Evolutionary conservation across 1,284 basidiomycete species (phyloP).

Genomic region (Irpex sp.): DNA sequence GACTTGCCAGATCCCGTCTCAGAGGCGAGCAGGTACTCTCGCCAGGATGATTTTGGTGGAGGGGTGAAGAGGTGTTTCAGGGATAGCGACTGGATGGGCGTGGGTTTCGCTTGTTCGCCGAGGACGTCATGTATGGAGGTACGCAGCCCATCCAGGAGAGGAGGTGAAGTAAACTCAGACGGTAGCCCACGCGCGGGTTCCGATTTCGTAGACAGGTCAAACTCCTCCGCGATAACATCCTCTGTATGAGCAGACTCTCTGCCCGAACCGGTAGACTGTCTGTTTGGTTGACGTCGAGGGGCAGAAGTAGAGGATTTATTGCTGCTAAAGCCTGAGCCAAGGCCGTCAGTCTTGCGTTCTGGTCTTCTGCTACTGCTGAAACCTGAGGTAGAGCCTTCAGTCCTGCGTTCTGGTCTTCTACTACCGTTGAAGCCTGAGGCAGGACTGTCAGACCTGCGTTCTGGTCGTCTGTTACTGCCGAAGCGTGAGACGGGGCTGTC

Average conservation of each 20-base stretch:
- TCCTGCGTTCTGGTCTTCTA: too few species aligned
- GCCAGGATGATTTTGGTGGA: conserved; percentile 32
- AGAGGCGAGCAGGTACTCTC: conserved; percentile 71
- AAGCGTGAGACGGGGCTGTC: too few species aligned
- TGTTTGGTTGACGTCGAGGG: not conserved
- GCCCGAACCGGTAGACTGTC: not conserved
- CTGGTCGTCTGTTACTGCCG: too few species aligned
- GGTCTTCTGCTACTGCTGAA: not conserved
- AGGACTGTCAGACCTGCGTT: too few species aligned
- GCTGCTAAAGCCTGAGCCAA: not conserved
- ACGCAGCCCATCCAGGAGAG: conserved; percentile 61
- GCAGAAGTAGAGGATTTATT: not conserved
- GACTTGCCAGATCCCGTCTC: conserved; percentile 92
- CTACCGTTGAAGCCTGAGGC: too few species aligned
- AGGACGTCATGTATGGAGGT: conserved; percentile 52
- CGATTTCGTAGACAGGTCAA: conserved; percentile 31
- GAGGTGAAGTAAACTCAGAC: conserved; percentile 57
- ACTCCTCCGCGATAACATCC: conserved; percentile 36
- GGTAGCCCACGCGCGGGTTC: conserved; percentile 24
- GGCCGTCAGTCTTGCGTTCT: not conserved
- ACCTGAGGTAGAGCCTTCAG: not conserved
- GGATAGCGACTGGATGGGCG: conserved; percentile 73
- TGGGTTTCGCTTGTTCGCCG: conserved; percentile 54
- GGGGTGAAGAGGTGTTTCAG: conserved; percentile 52
- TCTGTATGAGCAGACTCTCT: conserved; percentile 15